Percentiles rank a stretch among this genome's conserved stretches.
These are phyloP conservation scores for Porogramme epimiltina DNA, from an alignment of 1,284 basidiomycete species.

Conservation along the genomic window DNA sequence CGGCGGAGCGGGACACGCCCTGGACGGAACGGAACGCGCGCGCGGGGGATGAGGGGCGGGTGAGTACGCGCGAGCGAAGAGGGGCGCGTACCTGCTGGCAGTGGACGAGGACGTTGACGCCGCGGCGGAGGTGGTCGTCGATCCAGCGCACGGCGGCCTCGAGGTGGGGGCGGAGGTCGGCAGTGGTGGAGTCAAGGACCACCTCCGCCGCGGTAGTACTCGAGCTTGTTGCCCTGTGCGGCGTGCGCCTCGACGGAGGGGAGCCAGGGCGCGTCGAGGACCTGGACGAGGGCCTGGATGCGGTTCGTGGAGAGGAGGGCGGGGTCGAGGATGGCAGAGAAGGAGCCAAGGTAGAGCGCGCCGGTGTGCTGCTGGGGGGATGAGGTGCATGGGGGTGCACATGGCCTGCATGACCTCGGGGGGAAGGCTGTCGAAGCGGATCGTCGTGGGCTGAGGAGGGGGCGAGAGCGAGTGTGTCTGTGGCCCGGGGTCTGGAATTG, in stretches of 20 bases:
- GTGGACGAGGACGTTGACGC: slow-evolving; percentile 62
- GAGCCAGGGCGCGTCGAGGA: slow-evolving; percentile 70
- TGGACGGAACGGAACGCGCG: no score
- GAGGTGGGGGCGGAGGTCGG: slow-evolving; percentile 57
- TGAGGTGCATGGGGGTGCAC: slow-evolving; percentile 79
- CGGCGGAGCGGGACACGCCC: slow-evolving; percentile 69
- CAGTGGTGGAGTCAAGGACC: slow-evolving; percentile 58
- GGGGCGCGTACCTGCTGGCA: slow-evolving; percentile 70
- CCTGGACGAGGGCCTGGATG: slow-evolving; percentile 67
- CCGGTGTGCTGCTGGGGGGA: slow-evolving; percentile 38
- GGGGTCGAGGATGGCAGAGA: slow-evolving; percentile 39
- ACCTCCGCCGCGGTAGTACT: slow-evolving; percentile 64
- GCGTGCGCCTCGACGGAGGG: slow-evolving; percentile 48
- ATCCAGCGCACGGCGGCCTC: no score
- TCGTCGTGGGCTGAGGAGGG: no score
- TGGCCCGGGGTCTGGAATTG: no score
- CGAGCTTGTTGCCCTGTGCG: slow-evolving; percentile 50
- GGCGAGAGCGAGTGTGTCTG: no score
- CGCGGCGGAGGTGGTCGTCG: no score
- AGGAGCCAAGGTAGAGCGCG: slow-evolving; percentile 41
- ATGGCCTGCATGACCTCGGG: no score
- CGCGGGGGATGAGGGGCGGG: no score
- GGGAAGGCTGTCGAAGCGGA: slow-evolving; percentile 69
- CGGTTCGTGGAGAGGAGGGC: slow-evolving; percentile 38
- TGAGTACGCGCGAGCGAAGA: slow-evolving; percentile 7